Conservation (phyloP, 768 basidiomycete genomes). For the Rhodotorula taiwanensis region DNA sequence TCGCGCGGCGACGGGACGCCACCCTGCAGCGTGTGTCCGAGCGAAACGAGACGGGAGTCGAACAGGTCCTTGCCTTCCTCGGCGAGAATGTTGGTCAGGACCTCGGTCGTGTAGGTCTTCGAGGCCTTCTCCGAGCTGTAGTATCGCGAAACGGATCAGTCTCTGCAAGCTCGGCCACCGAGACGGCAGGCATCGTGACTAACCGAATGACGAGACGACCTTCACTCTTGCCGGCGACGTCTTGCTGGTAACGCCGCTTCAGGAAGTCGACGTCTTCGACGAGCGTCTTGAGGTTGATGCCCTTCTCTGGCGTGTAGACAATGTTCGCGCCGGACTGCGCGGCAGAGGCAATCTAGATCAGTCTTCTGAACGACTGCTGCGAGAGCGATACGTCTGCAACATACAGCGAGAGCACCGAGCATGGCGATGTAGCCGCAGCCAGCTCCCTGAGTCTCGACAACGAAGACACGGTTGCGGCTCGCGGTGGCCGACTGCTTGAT, state of each 20-base stretch:
- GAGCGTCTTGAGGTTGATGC: slow-evolving; percentile 74
- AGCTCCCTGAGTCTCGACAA: slow-evolving; percentile 96
- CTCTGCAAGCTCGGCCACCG: too few species aligned
- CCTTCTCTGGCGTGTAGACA: slow-evolving; percentile 87
- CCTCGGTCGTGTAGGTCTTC: slow-evolving; percentile 77
- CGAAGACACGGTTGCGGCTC: slow-evolving; percentile 89
- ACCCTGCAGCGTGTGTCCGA: slow-evolving; percentile 95
- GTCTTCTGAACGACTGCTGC: not conserved
- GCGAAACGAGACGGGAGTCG: slow-evolving; percentile 87
- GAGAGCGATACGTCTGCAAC: too few species aligned
- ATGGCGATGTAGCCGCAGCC: slow-evolving; percentile 93
- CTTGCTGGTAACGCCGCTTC: slow-evolving; percentile 73
- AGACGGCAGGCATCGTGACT: slow-evolving; percentile 39
- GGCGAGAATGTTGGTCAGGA: slow-evolving; percentile 86
- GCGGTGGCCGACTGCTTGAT: slow-evolving; percentile 98
- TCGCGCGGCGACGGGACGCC: slow-evolving; percentile 92
- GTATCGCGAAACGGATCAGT: not conserved
- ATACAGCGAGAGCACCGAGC: slow-evolving; percentile 87
- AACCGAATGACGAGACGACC: slow-evolving; percentile 88
- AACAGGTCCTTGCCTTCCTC: slow-evolving; percentile 90
- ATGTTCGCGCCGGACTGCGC: slow-evolving; percentile 77
- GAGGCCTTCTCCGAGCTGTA: slow-evolving; percentile 78
- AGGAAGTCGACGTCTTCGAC: slow-evolving; percentile 80
- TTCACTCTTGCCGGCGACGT: slow-evolving; percentile 81
- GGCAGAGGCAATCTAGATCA: not conserved